Conservation (phyloP, 108 stramenopile species). For the Skeletonema potamos region DNA sequence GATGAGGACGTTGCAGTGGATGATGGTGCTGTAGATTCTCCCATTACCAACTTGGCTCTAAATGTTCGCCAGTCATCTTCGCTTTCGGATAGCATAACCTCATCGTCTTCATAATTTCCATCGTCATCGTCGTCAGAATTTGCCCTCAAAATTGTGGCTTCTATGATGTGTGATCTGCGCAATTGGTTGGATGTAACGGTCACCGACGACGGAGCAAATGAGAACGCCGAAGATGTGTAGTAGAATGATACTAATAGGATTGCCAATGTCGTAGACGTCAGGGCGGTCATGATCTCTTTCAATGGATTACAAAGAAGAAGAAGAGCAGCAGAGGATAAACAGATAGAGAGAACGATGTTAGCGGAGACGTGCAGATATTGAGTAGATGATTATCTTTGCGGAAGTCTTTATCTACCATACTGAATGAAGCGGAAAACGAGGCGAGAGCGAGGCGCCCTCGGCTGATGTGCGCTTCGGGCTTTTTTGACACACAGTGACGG, state of each 20-base stretch:
- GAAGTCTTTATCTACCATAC: no score
- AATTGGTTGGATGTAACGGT: not conserved
- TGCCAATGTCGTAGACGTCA: not conserved
- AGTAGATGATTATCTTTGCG: no score
- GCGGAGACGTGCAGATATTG: no score
- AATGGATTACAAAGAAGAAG: no score
- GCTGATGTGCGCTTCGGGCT: no score
- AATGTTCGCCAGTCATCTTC: conserved; percentile 78
- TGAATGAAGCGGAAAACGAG: no score
- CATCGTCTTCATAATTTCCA: conserved; percentile 47
- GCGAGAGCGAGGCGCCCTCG: no score
- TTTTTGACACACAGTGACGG: no score
- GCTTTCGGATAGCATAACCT: conserved; percentile 9
- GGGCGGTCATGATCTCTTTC: not conserved
- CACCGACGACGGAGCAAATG: not conserved
- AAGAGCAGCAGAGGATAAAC: no score
- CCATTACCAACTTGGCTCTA: conserved; percentile 80
- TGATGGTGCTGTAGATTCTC: conserved; percentile 24
- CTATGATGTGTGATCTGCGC: not conserved
- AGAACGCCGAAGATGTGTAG: not conserved
- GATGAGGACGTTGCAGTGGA: not conserved
- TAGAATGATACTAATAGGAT: not conserved
- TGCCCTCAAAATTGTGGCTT: not conserved
- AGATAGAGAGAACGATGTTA: no score
- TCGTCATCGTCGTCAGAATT: conserved; percentile 45